A percentile compares a stretch with the other conserved stretches of the same genome.
Evolutionary conservation across 306 rosid genomes (phyloP).

Genomic region (Acacia crassicarpa): DNA sequence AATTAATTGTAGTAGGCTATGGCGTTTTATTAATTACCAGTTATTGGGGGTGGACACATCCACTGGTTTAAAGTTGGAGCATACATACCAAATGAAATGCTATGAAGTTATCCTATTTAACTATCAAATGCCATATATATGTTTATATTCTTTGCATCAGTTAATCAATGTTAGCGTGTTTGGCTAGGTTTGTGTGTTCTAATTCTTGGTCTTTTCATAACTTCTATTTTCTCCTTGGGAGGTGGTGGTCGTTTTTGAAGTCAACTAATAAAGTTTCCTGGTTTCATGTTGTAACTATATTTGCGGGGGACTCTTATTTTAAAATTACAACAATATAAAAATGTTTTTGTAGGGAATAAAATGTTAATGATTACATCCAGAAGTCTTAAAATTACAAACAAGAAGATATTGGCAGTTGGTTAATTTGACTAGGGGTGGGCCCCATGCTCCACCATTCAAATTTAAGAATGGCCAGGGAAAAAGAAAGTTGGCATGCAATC

Average conservation of each 20-base stretch:
- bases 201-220: not conserved
- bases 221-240: not conserved
- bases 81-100: not conserved
- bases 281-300: not conserved
- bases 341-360: not conserved
- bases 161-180: not conserved
- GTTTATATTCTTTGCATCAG: not conserved
- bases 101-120: not conserved
- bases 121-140: too few species aligned
- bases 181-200: not conserved
- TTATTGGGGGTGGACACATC: not conserved
- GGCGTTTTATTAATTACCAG: not conserved
- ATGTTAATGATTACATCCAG: not conserved
- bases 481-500: not conserved
- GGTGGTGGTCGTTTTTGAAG: not conserved
- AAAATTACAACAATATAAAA: not conserved
- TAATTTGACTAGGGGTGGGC: not conserved
- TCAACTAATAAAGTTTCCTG: not conserved
- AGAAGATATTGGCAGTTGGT: not conserved
- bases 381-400: not conserved
- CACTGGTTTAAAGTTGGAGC: not conserved
- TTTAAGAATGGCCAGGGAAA: not conserved
- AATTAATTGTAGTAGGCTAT: not conserved
- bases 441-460: not conserved
- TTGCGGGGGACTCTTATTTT: not conserved